Conservation (phyloP, 2,329 filamentous ascomycete species). For the Trichoderma koningii region DNA sequence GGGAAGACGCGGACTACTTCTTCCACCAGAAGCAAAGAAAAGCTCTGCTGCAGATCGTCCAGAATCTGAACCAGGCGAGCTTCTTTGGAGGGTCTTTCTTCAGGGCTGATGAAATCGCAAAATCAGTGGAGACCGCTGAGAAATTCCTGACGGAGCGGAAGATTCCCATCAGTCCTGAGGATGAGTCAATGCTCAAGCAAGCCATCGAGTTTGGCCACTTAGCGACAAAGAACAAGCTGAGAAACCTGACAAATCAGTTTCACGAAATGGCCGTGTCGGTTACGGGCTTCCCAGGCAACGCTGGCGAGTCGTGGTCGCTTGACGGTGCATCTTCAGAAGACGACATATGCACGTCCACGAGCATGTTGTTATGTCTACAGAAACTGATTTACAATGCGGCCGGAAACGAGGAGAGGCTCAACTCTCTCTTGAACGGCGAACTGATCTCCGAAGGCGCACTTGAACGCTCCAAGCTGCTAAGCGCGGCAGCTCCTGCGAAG, state of each 20-base stretch:
- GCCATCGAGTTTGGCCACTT: constrained; percentile 67
- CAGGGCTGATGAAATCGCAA: constrained; percentile 61
- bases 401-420: constrained; percentile 47
- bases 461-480: constrained; percentile 41
- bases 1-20: constrained; percentile 82
- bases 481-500: constrained; percentile 27
- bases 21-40: constrained; percentile 76
- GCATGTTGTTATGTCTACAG: constrained; percentile 55
- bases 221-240: constrained; percentile 62
- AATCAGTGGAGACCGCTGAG: constrained; percentile 65
- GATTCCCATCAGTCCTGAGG: constrained; percentile 60
- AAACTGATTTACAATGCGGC: constrained; percentile 52
- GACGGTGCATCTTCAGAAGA: constrained; percentile 52
- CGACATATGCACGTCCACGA: constrained; percentile 51
- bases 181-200: constrained; percentile 60
- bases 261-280: constrained; percentile 81
- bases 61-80: constrained; percentile 78
- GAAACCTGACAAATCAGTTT: constrained; percentile 65
- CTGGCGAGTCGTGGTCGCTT: constrained; percentile 68
- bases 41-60: constrained; percentile 67
- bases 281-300: constrained; percentile 63
- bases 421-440: constrained; percentile 51
- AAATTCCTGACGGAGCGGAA: constrained; percentile 66
- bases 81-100: constrained; percentile 85
- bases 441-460: constrained; percentile 45